Evolutionary conservation across 306 rosid genomes (phyloP).

Genomic region (Fagus sylvatica): DNA sequence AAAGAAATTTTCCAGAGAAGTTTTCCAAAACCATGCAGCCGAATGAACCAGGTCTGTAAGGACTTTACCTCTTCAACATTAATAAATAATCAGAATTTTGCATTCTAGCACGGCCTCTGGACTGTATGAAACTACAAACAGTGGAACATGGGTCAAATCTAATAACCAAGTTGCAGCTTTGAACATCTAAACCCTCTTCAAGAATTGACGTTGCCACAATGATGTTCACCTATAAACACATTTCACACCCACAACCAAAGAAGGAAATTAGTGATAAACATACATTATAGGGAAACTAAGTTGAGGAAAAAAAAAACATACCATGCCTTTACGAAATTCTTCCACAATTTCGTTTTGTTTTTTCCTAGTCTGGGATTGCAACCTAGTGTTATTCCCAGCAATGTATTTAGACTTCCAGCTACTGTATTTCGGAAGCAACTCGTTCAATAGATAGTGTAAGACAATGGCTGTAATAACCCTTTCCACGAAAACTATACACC

Average conservation of each 20-base stretch:
- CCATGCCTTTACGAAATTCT: slow-evolving; percentile 78
- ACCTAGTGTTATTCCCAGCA: slow-evolving; percentile 52
- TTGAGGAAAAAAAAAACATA: slow-evolving; percentile 30
- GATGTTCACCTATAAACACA: slow-evolving; percentile 64
- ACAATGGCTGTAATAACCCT: slow-evolving; percentile 76
- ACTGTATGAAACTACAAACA: slow-evolving; percentile 87
- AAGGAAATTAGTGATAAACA: slow-evolving; percentile 4
- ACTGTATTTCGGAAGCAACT: slow-evolving; percentile 58
- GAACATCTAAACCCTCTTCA: slow-evolving; percentile 93
- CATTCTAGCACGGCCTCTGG: slow-evolving; percentile 91
- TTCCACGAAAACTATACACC: slow-evolving; percentile 86
- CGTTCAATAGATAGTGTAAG: slow-evolving; percentile 50
- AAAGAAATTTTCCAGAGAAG: neutral
- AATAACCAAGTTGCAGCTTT: slow-evolving; percentile 81
- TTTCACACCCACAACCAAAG: slow-evolving; percentile 16
- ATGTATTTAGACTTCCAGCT: slow-evolving; percentile 74
- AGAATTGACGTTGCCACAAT: slow-evolving; percentile 96
- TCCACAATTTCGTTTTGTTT: slow-evolving; percentile 73
- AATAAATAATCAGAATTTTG: slow-evolving; percentile 68
- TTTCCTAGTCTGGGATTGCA: slow-evolving; percentile 61
- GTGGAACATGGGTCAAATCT: slow-evolving; percentile 87
- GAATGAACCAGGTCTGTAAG: neutral
- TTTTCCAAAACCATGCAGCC: neutral
- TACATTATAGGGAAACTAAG: neutral
- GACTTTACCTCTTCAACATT: slow-evolving; percentile 67